These are phyloP conservation scores for Conringia planisiliqua DNA, from an alignment of 345 rosid genomes.

Conservation along the genomic window DNA sequence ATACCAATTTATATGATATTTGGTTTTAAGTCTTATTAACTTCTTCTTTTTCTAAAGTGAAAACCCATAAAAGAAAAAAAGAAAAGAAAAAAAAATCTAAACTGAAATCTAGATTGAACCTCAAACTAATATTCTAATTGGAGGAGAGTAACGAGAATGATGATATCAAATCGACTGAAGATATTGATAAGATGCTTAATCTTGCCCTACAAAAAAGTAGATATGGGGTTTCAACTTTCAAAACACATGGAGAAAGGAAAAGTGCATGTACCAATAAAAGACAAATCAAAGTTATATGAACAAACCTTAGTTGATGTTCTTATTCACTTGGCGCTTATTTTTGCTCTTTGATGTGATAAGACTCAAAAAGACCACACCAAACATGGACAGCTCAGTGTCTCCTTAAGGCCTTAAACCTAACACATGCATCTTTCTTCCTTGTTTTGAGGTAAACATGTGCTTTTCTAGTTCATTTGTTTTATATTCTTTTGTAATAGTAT, in stretches of 20 bases:
- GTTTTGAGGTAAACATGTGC: slow-evolving; percentile 5
- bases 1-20: not conserved
- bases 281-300: slow-evolving; percentile 21
- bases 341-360: slow-evolving; percentile 22
- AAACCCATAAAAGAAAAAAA: not conserved
- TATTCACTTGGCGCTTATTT: slow-evolving; percentile 19
- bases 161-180: not conserved
- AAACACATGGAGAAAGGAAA: slow-evolving; percentile 26
- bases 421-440: slow-evolving; percentile 31
- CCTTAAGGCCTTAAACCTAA: slow-evolving; percentile 27
- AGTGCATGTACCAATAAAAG: slow-evolving; percentile 19
- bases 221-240: not conserved
- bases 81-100: not conserved
- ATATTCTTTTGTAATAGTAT: not conserved
- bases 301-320: slow-evolving; percentile 19
- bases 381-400: slow-evolving; percentile 34
- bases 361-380: slow-evolving; percentile 24
- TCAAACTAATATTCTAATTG: not conserved
- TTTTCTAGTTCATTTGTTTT: slow-evolving; percentile 17
- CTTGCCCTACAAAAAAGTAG: slow-evolving; percentile 11
- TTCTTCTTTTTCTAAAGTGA: not conserved
- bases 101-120: not conserved
- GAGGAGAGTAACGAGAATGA: slow-evolving; percentile 1
- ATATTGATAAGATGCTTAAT: slow-evolving; percentile 6
- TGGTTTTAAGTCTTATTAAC: not conserved